Evolutionary conservation across 2,329 filamentous ascomycete species (phyloP).

Genomic region (Sporothrix sp.): DNA sequence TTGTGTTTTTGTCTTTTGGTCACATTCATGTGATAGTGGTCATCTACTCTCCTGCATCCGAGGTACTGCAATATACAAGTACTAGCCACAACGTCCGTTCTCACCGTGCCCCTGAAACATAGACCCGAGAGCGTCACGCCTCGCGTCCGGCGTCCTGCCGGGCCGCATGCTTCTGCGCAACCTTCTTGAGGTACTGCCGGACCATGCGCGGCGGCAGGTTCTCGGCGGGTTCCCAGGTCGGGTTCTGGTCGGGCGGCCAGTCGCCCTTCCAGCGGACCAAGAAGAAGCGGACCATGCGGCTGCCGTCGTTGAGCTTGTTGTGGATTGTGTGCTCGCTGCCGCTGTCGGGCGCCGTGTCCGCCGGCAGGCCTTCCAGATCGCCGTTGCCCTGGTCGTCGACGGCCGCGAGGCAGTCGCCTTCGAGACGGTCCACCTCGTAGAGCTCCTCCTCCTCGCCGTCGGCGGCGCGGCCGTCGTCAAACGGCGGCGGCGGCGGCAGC

Average conservation of each 20-base stretch:
- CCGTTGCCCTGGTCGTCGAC: slow-evolving; percentile 32
- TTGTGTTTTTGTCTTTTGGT: too few relatives aligned
- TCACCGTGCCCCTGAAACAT: too few relatives aligned
- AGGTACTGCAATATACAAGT: too few relatives aligned
- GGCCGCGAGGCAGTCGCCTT: slow-evolving; percentile 34
- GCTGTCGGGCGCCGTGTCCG: slow-evolving; percentile 17
- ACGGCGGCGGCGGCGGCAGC: background rate
- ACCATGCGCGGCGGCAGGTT: slow-evolving; percentile 37
- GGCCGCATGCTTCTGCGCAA: background rate
- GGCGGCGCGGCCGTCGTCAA: slow-evolving; percentile 15
- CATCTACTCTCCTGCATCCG: too few relatives aligned
- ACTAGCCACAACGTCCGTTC: too few relatives aligned
- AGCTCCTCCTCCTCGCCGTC: slow-evolving; percentile 20
- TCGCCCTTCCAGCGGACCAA: slow-evolving; percentile 47
- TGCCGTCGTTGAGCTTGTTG: too few relatives aligned
- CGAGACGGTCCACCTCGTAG: slow-evolving; percentile 19
- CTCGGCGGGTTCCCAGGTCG: slow-evolving; percentile 47
- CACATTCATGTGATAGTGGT: too few relatives aligned
- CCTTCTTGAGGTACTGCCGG: slow-evolving; percentile 30
- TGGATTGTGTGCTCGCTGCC: slow-evolving; percentile 23
- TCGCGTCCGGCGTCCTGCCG: background rate
- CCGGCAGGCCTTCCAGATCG: slow-evolving; percentile 19
- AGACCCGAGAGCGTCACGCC: too few relatives aligned
- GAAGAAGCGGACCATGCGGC: slow-evolving; percentile 33
- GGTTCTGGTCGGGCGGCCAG: slow-evolving; percentile 47